Evolutionary conservation across 2,329 filamentous ascomycete genomes (phyloP).

Genomic region (Lecanoromycetidae sp.): DNA sequence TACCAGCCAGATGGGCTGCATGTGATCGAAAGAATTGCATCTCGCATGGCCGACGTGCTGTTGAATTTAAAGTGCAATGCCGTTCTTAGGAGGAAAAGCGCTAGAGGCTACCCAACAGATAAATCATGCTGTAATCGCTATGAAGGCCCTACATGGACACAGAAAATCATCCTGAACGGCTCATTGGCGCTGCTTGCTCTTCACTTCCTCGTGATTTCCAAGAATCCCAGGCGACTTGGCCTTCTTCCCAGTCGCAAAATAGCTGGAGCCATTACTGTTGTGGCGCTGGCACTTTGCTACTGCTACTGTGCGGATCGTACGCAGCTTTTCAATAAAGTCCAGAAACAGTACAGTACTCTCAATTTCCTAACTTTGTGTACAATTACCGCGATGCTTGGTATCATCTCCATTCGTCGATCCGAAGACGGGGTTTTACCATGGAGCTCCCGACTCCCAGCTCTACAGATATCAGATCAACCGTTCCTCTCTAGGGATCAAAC

Average conservation of each 20-base stretch:
- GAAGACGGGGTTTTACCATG: not conserved
- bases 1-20: conserved; percentile 41
- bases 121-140: conserved; percentile 44
- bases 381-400: conserved; percentile 22
- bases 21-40: conserved; percentile 35
- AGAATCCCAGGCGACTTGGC: not conserved
- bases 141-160: conserved; percentile 23
- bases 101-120: conserved; percentile 33
- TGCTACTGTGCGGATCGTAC: conserved; percentile 46
- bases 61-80: conserved; percentile 46
- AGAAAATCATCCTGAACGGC: conserved; percentile 2
- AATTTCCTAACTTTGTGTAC: conserved; percentile 25
- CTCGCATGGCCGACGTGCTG: conserved; percentile 40
- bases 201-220: conserved; percentile 18
- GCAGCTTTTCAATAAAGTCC: conserved; percentile 40
- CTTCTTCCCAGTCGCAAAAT: conserved; percentile 12
- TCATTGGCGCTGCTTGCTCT: conserved; percentile 21
- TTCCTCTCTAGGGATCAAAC: conserved; percentile 46
- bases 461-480: conserved; percentile 9
- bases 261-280: conserved; percentile 16
- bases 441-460: not conserved
- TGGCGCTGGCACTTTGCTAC: conserved; percentile 28
- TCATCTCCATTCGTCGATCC: conserved; percentile 24
- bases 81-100: conserved; percentile 18
- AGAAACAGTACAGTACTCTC: conserved; percentile 33